Percentiles rank a stretch among this genome's conserved stretches.
Evolutionary conservation across 495 filamentous ascomycete species (phyloP).

Genomic region (Talaromyces nanjingensis): DNA sequence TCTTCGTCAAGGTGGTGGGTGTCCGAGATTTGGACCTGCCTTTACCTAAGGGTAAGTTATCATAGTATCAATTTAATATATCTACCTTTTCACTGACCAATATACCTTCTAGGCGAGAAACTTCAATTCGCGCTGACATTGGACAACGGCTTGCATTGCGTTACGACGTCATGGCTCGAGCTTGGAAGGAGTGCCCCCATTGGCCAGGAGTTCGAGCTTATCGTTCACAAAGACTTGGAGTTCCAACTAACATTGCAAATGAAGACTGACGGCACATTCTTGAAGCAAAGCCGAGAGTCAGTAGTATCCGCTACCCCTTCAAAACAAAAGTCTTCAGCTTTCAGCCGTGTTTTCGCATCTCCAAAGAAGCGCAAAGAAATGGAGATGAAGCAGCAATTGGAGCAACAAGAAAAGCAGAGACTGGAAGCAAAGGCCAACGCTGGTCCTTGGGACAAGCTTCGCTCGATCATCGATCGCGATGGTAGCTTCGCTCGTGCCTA

Average conservation of each 20-base stretch:
- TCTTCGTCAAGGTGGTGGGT: constrained; percentile 96
- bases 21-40: constrained; percentile 93
- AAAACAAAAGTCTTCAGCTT: constrained; percentile 73
- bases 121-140: constrained; percentile 90
- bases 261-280: constrained; percentile 72
- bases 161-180: constrained; percentile 93
- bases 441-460: constrained; percentile 71
- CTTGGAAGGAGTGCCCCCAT: constrained; percentile 90
- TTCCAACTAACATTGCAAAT: constrained; percentile 96
- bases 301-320: constrained; percentile 42
- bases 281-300: constrained; percentile 36
- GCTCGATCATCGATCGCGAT: constrained; percentile 77
- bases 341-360: constrained; percentile 86
- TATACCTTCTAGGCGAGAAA: constrained; percentile 57
- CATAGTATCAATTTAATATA: constrained; percentile 5
- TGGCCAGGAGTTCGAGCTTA: constrained; percentile 95
- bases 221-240: constrained; percentile 92
- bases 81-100: constrained; percentile 19
- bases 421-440: constrained; percentile 58
- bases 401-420: constrained; percentile 63
- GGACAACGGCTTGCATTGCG: constrained; percentile 95
- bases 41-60: constrained; percentile 71
- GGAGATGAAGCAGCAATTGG: constrained; percentile 72
- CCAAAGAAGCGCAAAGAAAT: constrained; percentile 93
- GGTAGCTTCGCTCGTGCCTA: constrained; percentile 92